Percentiles rank a stretch among this genome's conserved stretches.
Conservation (phyloP, 2,329 filamentous ascomycete species). For the Byssoonygena ceratinophila region DNA sequence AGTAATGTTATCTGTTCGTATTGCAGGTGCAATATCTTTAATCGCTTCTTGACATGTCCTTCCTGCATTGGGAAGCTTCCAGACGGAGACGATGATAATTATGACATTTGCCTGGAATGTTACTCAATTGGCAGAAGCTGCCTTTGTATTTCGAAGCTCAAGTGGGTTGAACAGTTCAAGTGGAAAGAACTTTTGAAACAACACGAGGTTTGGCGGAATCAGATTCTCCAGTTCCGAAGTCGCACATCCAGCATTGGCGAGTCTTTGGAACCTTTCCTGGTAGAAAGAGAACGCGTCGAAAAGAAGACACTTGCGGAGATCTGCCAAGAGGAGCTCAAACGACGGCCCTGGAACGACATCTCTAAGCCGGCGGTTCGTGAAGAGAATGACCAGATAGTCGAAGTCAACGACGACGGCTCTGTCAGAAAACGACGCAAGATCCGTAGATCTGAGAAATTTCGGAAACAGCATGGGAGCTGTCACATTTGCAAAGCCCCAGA, state of each 20-base stretch:
- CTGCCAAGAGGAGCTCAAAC: conserved; percentile 78
- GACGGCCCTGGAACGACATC: conserved; percentile 73
- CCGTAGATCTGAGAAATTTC: conserved; percentile 37
- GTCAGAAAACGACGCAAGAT: conserved; percentile 56
- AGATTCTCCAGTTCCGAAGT: conserved; percentile 63
- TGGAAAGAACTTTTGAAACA: conserved; percentile 68
- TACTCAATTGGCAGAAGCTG: conserved; percentile 96
- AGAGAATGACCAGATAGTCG: conserved; percentile 30
- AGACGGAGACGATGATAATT: conserved; percentile 67
- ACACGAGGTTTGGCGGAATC: conserved; percentile 71
- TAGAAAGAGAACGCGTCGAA: conserved; percentile 54
- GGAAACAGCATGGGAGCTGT: conserved; percentile 49
- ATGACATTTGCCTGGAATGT: conserved; percentile 96
- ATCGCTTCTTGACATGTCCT: conserved; percentile 86
- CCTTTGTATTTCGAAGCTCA: conserved; percentile 69
- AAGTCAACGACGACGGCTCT: conserved; percentile 49
- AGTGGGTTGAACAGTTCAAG: conserved; percentile 86
- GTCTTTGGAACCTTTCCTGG: conserved; percentile 49
- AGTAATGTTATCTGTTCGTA: conserved; percentile 92
- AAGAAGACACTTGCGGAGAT: conserved; percentile 81
- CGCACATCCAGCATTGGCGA: conserved; percentile 55
- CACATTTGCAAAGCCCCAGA: conserved; percentile 77
- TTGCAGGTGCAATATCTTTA: conserved; percentile 93
- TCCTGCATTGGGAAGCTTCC: conserved; percentile 60
- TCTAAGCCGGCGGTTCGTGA: conserved; percentile 45